A percentile compares a stretch with the other conserved stretches of the same genome.
Conservation (phyloP, 192 early-diverging fungal species). For the Coemansia sp. region DNA sequence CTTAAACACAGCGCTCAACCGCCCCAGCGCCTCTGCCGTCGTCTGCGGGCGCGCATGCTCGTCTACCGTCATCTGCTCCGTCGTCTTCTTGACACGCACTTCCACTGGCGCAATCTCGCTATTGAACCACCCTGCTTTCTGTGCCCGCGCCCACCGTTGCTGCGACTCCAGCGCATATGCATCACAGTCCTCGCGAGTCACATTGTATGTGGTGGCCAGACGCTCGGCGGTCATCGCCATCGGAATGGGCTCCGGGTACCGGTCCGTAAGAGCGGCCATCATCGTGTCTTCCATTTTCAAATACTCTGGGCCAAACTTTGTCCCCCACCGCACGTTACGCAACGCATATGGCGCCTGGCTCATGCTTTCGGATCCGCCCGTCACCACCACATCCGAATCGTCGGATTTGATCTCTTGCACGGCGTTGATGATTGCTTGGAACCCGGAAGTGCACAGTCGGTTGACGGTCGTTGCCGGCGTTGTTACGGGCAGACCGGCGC, state of each 20-base stretch:
- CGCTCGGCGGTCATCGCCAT: conserved; percentile 98
- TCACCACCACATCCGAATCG: conserved; percentile 81
- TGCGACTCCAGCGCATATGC: conserved; percentile 79
- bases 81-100: conserved; percentile 69
- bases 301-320: conserved; percentile 82
- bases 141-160: conserved; percentile 82
- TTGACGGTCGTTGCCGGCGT: conserved; percentile 90
- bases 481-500: conserved; percentile 79
- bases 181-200: conserved; percentile 83
- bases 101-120: conserved; percentile 83
- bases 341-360: conserved; percentile 86
- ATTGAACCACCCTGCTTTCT: conserved; percentile 72
- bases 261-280: conserved; percentile 81
- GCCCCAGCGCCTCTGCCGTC: conserved; percentile 73
- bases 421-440: conserved; percentile 93
- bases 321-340: conserved; percentile 78
- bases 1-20: conserved; percentile 85
- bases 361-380: conserved; percentile 95
- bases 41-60: conserved; percentile 91
- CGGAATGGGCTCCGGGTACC: conserved; percentile 74
- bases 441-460: conserved; percentile 94
- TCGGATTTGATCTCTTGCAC: conserved; percentile 87
- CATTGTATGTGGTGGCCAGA: conserved; percentile 77
- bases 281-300: conserved; percentile 86
- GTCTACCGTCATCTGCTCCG: conserved; percentile 71